Conservation (phyloP, 2,329 filamentous ascomycete species). For the Fusarium pilosicola region DNA sequence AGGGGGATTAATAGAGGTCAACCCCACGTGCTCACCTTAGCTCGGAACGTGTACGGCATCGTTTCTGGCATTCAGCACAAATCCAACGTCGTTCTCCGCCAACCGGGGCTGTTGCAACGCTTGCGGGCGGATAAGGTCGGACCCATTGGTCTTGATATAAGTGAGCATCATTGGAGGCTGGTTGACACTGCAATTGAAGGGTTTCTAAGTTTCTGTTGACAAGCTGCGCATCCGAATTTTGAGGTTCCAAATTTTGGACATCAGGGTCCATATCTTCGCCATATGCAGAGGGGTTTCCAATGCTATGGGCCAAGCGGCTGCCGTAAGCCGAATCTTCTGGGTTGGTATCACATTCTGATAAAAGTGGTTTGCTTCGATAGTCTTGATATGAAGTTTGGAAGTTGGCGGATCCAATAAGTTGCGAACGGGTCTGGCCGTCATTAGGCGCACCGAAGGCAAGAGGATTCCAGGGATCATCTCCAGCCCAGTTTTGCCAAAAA, state of each 20-base stretch:
- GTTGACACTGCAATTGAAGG: conserved; percentile 35
- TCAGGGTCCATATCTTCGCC: conserved; percentile 56
- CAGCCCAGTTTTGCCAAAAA: conserved; percentile 27
- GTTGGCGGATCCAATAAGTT: conserved; percentile 18
- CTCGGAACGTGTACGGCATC: conserved; percentile 64
- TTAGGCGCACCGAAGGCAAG: conserved; percentile 41
- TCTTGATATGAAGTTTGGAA: conserved; percentile 35
- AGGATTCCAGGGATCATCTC: conserved; percentile 58
- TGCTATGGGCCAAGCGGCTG: conserved; percentile 53
- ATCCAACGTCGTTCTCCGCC: conserved; percentile 32
- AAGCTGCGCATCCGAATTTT: conserved; percentile 24
- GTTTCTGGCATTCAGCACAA: conserved; percentile 54
- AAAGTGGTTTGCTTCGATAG: conserved; percentile 43
- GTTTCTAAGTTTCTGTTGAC: conserved; percentile 50
- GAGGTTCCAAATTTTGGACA: conserved; percentile 45
- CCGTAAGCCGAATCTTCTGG: conserved; percentile 61
- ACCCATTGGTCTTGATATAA: conserved; percentile 26
- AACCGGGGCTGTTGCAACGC: conserved; percentile 27
- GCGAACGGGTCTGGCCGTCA: conserved; percentile 43
- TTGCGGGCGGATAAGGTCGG: conserved; percentile 19
- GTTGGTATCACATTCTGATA: conserved; percentile 54
- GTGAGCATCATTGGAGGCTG: neutral
- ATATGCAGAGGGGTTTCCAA: conserved; percentile 56
- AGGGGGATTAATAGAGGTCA: neutral
- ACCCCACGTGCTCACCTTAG: conserved; percentile 56